A percentile compares a stretch with the other conserved stretches of the same genome.
phyloP scores from a whole-genome alignment of 1,284 basidiomycete species.

The Sphaerobolus stellatus region DNA sequence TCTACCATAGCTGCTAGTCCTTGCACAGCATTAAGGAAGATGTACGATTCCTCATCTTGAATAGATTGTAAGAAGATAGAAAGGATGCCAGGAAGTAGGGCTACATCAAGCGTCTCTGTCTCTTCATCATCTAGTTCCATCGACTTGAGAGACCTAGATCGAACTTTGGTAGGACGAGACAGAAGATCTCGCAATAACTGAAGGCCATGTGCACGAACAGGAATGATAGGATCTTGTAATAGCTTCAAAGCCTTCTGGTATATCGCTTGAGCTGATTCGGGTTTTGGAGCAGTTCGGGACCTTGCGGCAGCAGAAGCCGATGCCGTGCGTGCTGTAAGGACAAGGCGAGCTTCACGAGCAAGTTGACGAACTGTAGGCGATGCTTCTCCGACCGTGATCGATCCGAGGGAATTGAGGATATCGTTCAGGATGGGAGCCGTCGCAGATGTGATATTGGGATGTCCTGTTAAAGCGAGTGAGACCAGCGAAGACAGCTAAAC shows the following conservation, averaged over 20 bases:
- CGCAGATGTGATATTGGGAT: conserved; percentile 63
- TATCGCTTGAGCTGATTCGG: conserved; percentile 45
- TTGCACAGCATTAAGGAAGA: conserved; percentile 92
- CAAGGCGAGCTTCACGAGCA: conserved; percentile 76
- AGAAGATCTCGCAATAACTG: conserved; percentile 74
- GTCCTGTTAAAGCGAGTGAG: conserved; percentile 45
- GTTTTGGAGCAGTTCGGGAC: conserved; percentile 21
- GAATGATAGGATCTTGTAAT: conserved; percentile 88
- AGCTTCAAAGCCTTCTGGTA: conserved; percentile 89
- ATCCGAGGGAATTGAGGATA: conserved; percentile 67
- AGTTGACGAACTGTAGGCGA: conserved; percentile 54
- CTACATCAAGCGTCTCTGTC: conserved; percentile 42
- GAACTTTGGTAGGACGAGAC: conserved; percentile 41
- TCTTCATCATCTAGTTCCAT: conserved; percentile 20
- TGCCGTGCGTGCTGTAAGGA: conserved; percentile 75
- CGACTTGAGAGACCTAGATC: conserved; percentile 14
- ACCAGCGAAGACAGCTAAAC: background rate
- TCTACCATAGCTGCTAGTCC: conserved; percentile 85
- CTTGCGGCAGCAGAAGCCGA: conserved; percentile 44
- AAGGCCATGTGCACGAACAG: conserved; percentile 93
- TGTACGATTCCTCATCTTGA: conserved; percentile 92
- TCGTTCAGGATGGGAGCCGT: conserved; percentile 66
- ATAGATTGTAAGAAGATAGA: conserved; percentile 86
- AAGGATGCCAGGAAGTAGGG: conserved; percentile 79
- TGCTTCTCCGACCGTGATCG: conserved; percentile 42